Evolutionary conservation across 2,329 filamentous ascomycete genomes (phyloP), one percentile per base, ranked within the genome.

Genomic region (Fusarium sp.): DNA sequence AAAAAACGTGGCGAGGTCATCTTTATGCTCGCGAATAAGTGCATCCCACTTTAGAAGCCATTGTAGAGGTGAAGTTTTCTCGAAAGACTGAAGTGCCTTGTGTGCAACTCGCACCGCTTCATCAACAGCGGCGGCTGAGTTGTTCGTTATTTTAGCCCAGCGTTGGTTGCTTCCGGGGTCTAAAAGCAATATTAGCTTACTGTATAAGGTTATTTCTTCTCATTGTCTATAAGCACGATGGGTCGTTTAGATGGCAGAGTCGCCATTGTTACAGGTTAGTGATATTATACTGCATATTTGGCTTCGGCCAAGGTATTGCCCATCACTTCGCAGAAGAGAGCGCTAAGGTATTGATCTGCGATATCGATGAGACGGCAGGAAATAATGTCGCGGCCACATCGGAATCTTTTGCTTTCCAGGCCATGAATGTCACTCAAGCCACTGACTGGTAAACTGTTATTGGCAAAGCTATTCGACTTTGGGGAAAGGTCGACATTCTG

Each of bases 1-100:
- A 81, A 52, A 52, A 5, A 81, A 69, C 31, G 64, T 73, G 0
- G 78, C 78, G 5, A 81, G 50, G 46, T 81, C 79, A 5, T 75
- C 70, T n/a, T 74, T 71, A 5, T 74, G 68, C 4, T 64, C 71
- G 1, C 69, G 50, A 48, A 80, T 77, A 7, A 78, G 71, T 3
- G 66, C 54, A 55, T 78, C 73, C 78, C 78, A 80, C 10, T 62
- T 65, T 3, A 74, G 60, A 6, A 81, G 69, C 10, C 72, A 70
- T 41, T 77, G 67, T 6, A 76, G 71, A 1, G 78, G 76, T 5
- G 73, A 76, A 49, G 67, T 76, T 40, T 73, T 77, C 49, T 72
- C 73, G 65, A 79, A 80, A 0, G 56, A 68, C 28, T 74, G 70
- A 66, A 81, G 77, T 3, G 78, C 77, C 0, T 64, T 55, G 43